phyloP scores from a whole-genome alignment of 2,329 filamentous ascomycete genomes.

The Metarhizium guizhouense region DNA sequence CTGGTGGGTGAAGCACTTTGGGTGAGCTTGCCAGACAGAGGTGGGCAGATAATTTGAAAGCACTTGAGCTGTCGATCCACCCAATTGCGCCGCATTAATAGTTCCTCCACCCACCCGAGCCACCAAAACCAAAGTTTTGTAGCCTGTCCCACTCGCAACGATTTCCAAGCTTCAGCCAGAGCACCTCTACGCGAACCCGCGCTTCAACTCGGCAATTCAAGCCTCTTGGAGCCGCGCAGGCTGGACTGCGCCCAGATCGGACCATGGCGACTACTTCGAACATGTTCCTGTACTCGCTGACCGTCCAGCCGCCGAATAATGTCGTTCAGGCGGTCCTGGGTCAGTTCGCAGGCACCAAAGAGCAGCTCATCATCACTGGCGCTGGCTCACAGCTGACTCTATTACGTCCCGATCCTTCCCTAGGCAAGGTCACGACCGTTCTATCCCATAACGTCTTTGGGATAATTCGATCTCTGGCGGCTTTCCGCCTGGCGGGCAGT shows the following conservation, averaged over 20 bases:
- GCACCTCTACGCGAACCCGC: constrained; percentile 4
- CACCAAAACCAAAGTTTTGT: constrained; percentile 20
- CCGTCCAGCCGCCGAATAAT: constrained; percentile 83
- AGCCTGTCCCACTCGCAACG: constrained; percentile 15
- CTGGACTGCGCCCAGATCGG: constrained; percentile 38
- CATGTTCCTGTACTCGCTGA: constrained; percentile 98
- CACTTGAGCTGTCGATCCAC: constrained; percentile 18
- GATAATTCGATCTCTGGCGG: constrained; percentile 81
- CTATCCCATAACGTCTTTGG: constrained; percentile 93
- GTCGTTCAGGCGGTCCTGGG: constrained; percentile 87
- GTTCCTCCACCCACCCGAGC: constrained; percentile 22
- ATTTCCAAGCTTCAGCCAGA: constrained; percentile 1
- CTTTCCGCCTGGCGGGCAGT: constrained; percentile 87
- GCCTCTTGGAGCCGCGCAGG: constrained; percentile 35
- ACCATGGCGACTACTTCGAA: constrained; percentile 95
- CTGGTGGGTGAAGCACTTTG: background rate
- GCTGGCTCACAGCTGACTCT: constrained; percentile 85
- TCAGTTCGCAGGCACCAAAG: constrained; percentile 91
- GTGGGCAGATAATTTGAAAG: constrained; percentile 9
- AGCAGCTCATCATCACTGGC: constrained; percentile 93
- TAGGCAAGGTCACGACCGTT: constrained; percentile 78
- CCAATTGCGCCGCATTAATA: constrained; percentile 24
- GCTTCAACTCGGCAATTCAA: constrained; percentile 16
- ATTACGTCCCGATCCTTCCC: constrained; percentile 73
- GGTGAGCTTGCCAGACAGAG: background rate